Conservation (phyloP, 495 filamentous ascomycete genomes). For the Hyaloscypha finlandica region DNA sequence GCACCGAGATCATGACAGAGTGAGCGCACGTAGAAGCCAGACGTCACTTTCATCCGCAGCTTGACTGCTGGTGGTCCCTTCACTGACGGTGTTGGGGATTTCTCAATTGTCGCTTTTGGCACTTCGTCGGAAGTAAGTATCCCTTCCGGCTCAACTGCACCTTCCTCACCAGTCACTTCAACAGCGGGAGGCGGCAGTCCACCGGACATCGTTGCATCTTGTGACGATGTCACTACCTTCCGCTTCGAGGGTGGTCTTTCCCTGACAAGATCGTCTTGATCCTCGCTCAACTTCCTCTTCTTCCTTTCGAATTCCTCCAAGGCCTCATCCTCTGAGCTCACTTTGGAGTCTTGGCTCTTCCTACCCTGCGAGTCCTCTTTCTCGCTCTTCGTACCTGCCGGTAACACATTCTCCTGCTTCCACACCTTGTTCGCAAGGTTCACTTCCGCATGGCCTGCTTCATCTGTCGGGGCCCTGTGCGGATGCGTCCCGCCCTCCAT, state of each 20-base stretch:
- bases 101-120: conserved; percentile 1
- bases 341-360: not conserved
- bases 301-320: conserved; percentile 50
- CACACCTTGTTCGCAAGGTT: conserved; percentile 70
- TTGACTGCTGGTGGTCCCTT: conserved; percentile 68
- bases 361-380: not conserved
- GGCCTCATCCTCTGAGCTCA: conserved; percentile 2
- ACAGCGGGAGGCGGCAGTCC: conserved; percentile 38
- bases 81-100: not conserved
- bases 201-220: conserved; percentile 52
- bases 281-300: conserved; percentile 43
- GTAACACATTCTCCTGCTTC: conserved; percentile 41
- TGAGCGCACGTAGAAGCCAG: conserved; percentile 95
- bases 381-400: conserved; percentile 13
- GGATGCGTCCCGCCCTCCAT: conserved; percentile 79
- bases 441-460: conserved; percentile 72
- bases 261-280: conserved; percentile 39
- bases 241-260: conserved; percentile 35
- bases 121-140: conserved; percentile 1
- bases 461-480: conserved; percentile 70
- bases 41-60: conserved; percentile 89
- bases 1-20: conserved; percentile 89
- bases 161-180: not conserved
- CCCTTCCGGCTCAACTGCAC: not conserved
- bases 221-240: conserved; percentile 30